A percentile compares a stretch with the other conserved stretches of the same genome.
Evolutionary conservation across 208 protist genomes (phyloP).

Genomic region (Leishmania gerbilli): DNA sequence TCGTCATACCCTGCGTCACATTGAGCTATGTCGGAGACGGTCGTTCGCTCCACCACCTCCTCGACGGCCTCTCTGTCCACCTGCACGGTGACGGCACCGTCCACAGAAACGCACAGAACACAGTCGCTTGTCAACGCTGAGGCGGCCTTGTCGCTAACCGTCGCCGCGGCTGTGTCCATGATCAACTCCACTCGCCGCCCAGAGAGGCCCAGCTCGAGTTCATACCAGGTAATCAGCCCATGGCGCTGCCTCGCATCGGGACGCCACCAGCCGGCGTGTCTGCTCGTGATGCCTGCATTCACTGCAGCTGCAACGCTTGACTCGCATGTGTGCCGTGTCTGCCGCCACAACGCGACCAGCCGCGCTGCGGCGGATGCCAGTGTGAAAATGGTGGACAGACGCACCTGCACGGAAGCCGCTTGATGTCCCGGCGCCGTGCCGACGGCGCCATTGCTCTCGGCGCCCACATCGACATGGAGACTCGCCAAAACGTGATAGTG

Average conservation of each 20-base stretch:
- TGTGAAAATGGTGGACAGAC: background rate
- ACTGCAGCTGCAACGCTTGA: background rate
- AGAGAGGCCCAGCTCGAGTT: conserved; percentile 9
- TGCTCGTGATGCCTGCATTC: background rate
- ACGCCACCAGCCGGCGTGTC: background rate
- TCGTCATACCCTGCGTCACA: background rate
- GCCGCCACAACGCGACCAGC: background rate
- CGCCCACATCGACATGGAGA: conserved; percentile 13
- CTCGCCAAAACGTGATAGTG: conserved; percentile 23
- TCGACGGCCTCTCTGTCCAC: background rate
- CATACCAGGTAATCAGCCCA: conserved; percentile 16
- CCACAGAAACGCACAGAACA: conserved; percentile 5
- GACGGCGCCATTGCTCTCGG: background rate
- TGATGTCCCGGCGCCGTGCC: background rate
- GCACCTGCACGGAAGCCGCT: background rate
- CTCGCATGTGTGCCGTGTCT: background rate
- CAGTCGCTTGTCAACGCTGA: background rate
- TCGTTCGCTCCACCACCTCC: background rate
- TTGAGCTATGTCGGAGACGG: background rate
- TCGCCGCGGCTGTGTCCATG: background rate
- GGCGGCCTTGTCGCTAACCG: background rate
- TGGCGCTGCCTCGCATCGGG: no score
- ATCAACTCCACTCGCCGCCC: background rate
- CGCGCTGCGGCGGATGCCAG: background rate
- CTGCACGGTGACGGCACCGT: conserved; percentile 6